phyloP scores from a whole-genome alignment of 345 rosid genomes.

The Carallia pectinifolia region DNA sequence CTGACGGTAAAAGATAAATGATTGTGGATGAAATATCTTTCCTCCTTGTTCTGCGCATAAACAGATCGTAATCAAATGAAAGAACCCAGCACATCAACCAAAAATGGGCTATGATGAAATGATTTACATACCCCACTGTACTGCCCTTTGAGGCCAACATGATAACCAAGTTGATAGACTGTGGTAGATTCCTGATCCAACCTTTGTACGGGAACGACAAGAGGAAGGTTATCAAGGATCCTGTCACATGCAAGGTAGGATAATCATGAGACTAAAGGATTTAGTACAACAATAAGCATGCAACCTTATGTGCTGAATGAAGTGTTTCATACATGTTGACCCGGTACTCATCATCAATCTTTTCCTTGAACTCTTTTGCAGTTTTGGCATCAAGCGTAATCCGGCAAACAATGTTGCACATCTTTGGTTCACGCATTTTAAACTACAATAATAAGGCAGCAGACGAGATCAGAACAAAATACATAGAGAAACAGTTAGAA shows the following conservation, averaged over 20 bases:
- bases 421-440: constrained; percentile 85
- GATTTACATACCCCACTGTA: constrained; percentile 68
- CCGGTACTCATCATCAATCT: constrained; percentile 87
- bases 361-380: constrained; percentile 73
- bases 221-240: constrained; percentile 97
- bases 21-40: constrained; percentile 82
- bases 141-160: constrained; percentile 89
- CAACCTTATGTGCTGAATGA: neutral
- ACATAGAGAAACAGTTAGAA: neutral
- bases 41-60: constrained; percentile 70
- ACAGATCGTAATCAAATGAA: constrained; percentile 18
- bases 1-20: constrained; percentile 86
- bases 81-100: constrained; percentile 1
- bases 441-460: constrained; percentile 48
- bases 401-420: constrained; percentile 69
- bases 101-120: constrained; percentile 15
- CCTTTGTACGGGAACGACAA: constrained; percentile 77
- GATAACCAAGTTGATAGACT: constrained; percentile 85
- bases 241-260: constrained; percentile 42
- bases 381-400: constrained; percentile 53
- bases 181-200: constrained; percentile 64
- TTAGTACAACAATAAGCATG: neutral
- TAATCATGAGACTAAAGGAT: constrained; percentile 14
- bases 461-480: constrained; percentile 16
- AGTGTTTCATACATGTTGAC: constrained; percentile 71